Evolutionary conservation across 352 stramenopile species (phyloP).

Genomic region (Phytophthora ohioensis): DNA sequence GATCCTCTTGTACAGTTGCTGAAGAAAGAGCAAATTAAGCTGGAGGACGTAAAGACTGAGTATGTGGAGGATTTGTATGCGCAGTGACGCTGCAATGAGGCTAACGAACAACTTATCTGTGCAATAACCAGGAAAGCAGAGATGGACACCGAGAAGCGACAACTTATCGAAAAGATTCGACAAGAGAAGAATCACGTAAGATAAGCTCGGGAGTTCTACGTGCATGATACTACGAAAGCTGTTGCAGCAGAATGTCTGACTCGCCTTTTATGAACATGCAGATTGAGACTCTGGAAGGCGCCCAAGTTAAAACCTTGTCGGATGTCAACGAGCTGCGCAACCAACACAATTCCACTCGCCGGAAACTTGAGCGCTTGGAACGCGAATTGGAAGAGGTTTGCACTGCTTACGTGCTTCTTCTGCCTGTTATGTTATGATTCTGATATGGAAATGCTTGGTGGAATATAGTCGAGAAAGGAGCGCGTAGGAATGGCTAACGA

Average conservation of each 20-base stretch:
- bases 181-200: constrained; percentile 65
- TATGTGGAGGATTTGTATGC: constrained; percentile 32
- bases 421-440: neutral
- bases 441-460: neutral
- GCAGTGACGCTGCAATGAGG: neutral
- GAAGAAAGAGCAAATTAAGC: constrained; percentile 72
- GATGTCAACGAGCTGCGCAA: constrained; percentile 78
- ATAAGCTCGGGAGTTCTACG: constrained; percentile 3
- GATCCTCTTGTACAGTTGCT: constrained; percentile 71
- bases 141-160: constrained; percentile 55
- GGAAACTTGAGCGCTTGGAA: constrained; percentile 77
- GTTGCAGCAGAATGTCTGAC: neutral
- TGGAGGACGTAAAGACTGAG: constrained; percentile 70
- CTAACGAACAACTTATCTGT: neutral
- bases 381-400: constrained; percentile 61
- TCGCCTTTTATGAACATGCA: constrained; percentile 23
- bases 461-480: constrained; percentile 67
- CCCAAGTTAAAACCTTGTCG: constrained; percentile 72
- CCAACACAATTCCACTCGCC: constrained; percentile 69
- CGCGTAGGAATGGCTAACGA: constrained; percentile 61
- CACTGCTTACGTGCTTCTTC: neutral
- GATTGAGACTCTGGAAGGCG: constrained; percentile 72
- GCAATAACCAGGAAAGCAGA: constrained; percentile 54
- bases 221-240: neutral
- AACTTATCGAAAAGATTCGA: constrained; percentile 72